A percentile compares a stretch with the other conserved stretches of the same genome.
These are phyloP conservation scores for Basidioascus undulatus DNA, from an alignment of 768 basidiomycete species.

Conservation along the genomic window DNA sequence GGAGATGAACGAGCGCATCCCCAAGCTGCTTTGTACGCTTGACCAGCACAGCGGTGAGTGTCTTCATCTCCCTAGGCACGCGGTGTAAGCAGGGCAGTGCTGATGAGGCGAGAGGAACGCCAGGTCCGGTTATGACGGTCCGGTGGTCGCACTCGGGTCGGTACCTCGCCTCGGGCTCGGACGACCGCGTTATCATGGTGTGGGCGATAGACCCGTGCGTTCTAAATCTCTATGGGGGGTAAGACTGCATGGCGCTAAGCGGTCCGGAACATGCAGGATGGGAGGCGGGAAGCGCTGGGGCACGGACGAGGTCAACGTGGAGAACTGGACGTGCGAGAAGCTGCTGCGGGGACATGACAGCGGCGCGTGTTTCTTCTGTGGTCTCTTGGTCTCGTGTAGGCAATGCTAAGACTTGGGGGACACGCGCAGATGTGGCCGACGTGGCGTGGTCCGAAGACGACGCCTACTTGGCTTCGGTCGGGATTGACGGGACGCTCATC, in stretches of 20 bases:
- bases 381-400: neutral
- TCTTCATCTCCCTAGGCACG: neutral
- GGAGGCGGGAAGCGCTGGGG: slow-evolving; percentile 82
- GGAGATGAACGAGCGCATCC: slow-evolving; percentile 41
- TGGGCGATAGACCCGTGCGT: slow-evolving; percentile 94
- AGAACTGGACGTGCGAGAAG: slow-evolving; percentile 88
- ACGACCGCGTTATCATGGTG: slow-evolving; percentile 84
- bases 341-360: slow-evolving; percentile 83
- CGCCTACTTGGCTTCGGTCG: slow-evolving; percentile 75
- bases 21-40: slow-evolving; percentile 71
- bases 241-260: neutral
- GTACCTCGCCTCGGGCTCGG: slow-evolving; percentile 87
- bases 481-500: slow-evolving; percentile 68
- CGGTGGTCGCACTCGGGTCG: slow-evolving; percentile 83
- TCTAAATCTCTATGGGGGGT: neutral
- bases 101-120: neutral
- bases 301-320: slow-evolving; percentile 81
- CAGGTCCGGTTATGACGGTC: slow-evolving; percentile 56
- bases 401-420: neutral
- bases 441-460: slow-evolving; percentile 89
- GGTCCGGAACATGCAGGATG: too few species aligned
- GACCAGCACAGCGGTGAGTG: slow-evolving; percentile 62
- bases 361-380: slow-evolving; percentile 28
- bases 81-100: neutral
- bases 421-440: slow-evolving; percentile 66